Evolutionary conservation across 208 protist genomes (phyloP).

Genomic region (Crithidia expoeki): DNA sequence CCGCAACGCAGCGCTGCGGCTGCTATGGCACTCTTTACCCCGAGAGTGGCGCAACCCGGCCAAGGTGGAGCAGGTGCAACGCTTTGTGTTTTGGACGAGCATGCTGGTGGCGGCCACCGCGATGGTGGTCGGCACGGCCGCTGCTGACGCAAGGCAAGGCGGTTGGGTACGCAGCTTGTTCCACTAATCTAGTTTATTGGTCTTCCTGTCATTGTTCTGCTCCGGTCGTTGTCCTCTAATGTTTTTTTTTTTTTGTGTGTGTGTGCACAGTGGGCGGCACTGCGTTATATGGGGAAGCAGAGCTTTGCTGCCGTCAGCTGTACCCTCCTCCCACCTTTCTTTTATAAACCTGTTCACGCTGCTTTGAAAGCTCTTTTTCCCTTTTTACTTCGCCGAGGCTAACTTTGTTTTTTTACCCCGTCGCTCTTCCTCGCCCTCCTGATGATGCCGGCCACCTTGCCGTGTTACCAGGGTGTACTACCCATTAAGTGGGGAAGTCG

Average conservation of each 20-base stretch:
- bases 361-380: no score
- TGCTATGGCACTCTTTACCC: conserved; percentile 67
- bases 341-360: no score
- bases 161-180: conserved; percentile 27
- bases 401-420: no score
- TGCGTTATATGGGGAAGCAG: not conserved
- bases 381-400: no score
- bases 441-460: no score
- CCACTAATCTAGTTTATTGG: conserved; percentile 3
- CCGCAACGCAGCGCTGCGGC: conserved; percentile 70
- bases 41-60: conserved; percentile 79
- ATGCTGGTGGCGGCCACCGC: conserved; percentile 37
- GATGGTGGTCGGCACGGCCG: conserved; percentile 29
- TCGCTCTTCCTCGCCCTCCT: no score
- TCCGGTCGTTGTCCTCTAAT: not conserved
- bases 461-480: no score
- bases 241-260: not conserved
- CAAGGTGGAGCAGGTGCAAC: conserved; percentile 28
- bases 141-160: conserved; percentile 9
- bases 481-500: no score
- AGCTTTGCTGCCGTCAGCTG: no score
- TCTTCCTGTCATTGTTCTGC: not conserved
- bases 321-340: no score
- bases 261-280: no score
- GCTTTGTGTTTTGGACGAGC: conserved; percentile 31